Base-by-base conservation (phyloP, 108 stramenopile genomes). In the Nitzschia sp. region DNA sequence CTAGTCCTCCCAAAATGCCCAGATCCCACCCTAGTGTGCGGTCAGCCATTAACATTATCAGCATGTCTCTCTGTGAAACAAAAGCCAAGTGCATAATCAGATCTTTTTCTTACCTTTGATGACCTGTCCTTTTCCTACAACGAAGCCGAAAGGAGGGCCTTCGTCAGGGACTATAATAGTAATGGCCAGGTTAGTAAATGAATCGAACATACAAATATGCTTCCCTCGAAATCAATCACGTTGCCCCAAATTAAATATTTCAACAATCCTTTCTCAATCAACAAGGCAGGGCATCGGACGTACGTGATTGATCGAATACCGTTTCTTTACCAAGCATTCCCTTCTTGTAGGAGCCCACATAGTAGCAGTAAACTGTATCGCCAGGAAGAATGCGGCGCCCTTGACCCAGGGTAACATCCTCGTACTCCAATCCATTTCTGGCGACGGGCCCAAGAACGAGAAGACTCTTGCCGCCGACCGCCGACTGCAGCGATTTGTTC, bases 91-190 rank as follows among this genome's bases (percentile, higher is more conserved):
- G n/a, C n/a, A n/a, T n/a, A 24, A 19, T 54, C 21, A 54, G 6
- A 17, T n/a, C 15, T 13, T 25, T 33, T 29, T 24, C 31, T 11
- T 53, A 53, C 34, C 54, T 68, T 51, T 51, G 46, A 77, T 77
- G 57, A 77, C 76, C 31, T 77, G 32, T 21, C 76, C 76, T 30
- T 48, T 64, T 2, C 76, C 76, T 56, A 71, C 33, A 1, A 68
- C 35, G 23, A 77, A 55, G 3, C 64, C 30, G 18, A 62, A 47
- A 17, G 76, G 76, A 23, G 62, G 51, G 1, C 63, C 71, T 19
- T 54, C 29, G 54, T 35, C 51, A 27, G 28, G 66, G 56, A 18
- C 57, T 61, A 62, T 56, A 28, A 29, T 17, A 18, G 17, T 31
- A 17, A 26, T 9, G 19, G 38, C 38, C 6, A 42, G 13, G 6